These are phyloP conservation scores for Ailanthus altissimus DNA, from an alignment of 345 rosid genomes.

Conservation along the genomic window DNA sequence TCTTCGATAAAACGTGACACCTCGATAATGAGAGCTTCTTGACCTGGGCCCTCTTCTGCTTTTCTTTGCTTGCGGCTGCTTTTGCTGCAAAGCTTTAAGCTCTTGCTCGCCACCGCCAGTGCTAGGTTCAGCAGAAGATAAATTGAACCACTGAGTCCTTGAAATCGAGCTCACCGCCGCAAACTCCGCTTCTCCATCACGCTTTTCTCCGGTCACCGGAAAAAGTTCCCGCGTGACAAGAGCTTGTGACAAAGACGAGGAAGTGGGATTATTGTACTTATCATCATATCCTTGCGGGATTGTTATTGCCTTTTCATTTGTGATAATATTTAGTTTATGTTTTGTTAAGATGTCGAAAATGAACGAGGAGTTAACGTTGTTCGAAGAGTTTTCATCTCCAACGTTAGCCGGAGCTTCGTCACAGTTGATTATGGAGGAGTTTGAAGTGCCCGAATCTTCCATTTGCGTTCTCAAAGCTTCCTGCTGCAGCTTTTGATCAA, in stretches of 20 bases:
- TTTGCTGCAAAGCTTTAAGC: conserved; percentile 37
- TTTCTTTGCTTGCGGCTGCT: conserved; percentile 47
- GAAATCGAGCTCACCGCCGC: conserved; percentile 11
- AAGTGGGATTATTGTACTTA: not conserved
- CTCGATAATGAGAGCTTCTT: conserved; percentile 92
- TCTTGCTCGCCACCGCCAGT: conserved; percentile 22
- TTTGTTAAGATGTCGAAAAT: conserved; percentile 48
- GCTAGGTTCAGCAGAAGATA: conserved; percentile 34
- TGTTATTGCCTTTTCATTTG: not conserved
- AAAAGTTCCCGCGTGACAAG: conserved; percentile 43
- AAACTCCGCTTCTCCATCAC: conserved; percentile 27
- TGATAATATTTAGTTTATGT: conserved; percentile 9
- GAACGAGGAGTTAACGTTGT: conserved; percentile 31
- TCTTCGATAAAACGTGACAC: conserved; percentile 94
- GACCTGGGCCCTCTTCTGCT: conserved; percentile 97
- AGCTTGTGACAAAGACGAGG: conserved; percentile 23
- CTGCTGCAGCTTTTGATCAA: not conserved
- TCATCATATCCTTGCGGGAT: not conserved
- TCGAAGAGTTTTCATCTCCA: conserved; percentile 46
- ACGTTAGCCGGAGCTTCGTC: conserved; percentile 34
- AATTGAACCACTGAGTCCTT: conserved; percentile 48
- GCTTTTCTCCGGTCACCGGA: conserved; percentile 41
- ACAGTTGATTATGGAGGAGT: conserved; percentile 46
- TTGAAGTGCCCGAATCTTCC: conserved; percentile 53
- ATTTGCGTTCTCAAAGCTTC: conserved; percentile 21